Evolutionary conservation across 345 rosid genomes (phyloP), one percentile per base, ranked within the genome.

Genomic region (Pugionium cornutum): DNA sequence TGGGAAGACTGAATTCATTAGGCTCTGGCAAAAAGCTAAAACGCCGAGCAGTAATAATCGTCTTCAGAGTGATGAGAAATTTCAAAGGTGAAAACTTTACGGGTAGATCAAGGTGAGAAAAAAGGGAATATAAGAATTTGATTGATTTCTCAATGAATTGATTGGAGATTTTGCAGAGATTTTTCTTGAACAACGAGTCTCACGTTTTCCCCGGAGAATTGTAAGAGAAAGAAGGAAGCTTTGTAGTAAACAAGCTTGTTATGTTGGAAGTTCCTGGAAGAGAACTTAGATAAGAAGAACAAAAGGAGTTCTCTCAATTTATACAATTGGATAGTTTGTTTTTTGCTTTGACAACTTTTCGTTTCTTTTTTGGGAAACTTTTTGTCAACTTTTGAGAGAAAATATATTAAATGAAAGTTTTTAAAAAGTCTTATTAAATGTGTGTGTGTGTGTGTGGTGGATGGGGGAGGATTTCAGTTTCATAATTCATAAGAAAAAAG

Each of bases 21-120:
- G 66, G 66, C 36, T 68, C 4, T 35, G 52, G 49, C 25, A 41
- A 11, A 68, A 68, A 37, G 73, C 73, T n/a, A 68, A 10, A 52
- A 58, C 73, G 66, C 73, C 73, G 52, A 68, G 73, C 2, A 68
- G 51, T 1, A 66, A 58, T 58, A 59, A 68, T 68, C 5, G 65
- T 68, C 30, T n/a, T 8, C 29, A 39, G 41, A 27, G 41, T 31
- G 27, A 58, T 35, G 41, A 6, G 18, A 9, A 49, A 46, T 40
- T 26, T 51, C 31, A 50, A 58, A 68, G 52, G 58, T 58, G 18
- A 31, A 5, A 40, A 58, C 66, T 58, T 58, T 58, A 58, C 72
- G 58, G 72, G 49, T 47, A 10, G 54, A 52, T 53, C 32, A 54
- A 53, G 27, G 9, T 34, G 52, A 53, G 69, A 27, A 44, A 26